phyloP scores from a whole-genome alignment of 169 alveolate species.

The Besnoitia besnoiti region DNA sequence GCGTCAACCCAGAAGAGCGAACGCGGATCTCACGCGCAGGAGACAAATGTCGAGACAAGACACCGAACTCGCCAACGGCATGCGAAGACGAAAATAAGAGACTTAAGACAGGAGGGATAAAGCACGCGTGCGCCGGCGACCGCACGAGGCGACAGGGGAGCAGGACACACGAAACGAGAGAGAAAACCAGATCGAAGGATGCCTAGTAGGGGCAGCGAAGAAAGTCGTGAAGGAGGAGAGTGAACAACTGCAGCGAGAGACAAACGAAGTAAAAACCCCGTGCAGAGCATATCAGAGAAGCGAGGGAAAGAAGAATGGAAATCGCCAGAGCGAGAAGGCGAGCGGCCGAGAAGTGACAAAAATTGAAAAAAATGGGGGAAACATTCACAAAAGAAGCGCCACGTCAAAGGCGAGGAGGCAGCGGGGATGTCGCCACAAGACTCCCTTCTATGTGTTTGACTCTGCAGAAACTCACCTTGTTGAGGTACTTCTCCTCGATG shows the following conservation, averaged over 20 bases:
- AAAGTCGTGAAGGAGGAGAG: no score
- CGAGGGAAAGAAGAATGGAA: not conserved
- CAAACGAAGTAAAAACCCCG: not conserved
- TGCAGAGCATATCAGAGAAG: not conserved
- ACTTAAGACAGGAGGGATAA: no score
- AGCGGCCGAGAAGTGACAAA: not conserved
- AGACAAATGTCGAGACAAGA: no score
- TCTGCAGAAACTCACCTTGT: not conserved
- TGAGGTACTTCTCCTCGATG: slow-evolving; percentile 5
- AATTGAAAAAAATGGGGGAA: not conserved
- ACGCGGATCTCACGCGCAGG: no score
- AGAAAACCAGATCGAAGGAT: no score
- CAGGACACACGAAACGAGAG: not conserved
- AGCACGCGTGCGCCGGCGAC: no score
- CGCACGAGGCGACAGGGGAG: no score
- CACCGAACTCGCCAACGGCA: no score
- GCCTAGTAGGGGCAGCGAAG: no score
- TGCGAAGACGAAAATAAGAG: no score
- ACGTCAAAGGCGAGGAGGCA: not conserved
- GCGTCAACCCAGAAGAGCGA: no score
- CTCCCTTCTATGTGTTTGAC: not conserved
- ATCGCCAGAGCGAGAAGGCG: not conserved
- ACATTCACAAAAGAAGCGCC: not conserved
- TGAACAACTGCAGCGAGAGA: not conserved
- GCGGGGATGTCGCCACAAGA: no score